Evolutionary conservation across 768 basidiomycete genomes (phyloP).

Genomic region (Galerina marginata): DNA sequence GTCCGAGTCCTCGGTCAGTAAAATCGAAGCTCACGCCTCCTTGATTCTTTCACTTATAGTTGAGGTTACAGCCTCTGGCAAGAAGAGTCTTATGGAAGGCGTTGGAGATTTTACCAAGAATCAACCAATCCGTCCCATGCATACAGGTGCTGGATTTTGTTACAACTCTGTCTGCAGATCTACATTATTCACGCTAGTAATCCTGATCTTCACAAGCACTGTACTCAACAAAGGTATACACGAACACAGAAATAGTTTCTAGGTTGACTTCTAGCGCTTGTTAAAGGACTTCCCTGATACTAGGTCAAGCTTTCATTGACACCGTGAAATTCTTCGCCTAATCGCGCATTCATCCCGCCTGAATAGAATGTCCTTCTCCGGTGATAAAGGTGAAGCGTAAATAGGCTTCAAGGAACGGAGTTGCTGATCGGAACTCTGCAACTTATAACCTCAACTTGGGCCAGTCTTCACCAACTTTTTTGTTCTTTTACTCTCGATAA

Average conservation of each 20-base stretch:
- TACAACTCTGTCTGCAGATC: no score
- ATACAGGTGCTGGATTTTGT: no score
- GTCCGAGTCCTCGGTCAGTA: constrained; percentile 8
- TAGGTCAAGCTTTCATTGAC: constrained; percentile 5
- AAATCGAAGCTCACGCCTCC: neutral
- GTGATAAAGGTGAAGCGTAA: neutral
- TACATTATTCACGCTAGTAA: no score
- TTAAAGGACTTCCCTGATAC: neutral
- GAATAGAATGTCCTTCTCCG: constrained; percentile 7
- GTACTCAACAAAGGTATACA: neutral
- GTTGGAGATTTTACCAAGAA: no score
- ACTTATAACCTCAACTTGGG: neutral
- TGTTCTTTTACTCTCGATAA: neutral
- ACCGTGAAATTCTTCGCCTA: neutral
- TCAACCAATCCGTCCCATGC: no score
- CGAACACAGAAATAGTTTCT: neutral
- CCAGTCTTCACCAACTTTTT: neutral
- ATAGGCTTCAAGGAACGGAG: neutral
- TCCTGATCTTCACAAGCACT: no score
- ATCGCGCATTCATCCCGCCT: constrained; percentile 4
- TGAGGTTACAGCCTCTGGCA: neutral
- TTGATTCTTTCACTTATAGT: neutral
- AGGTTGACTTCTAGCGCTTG: neutral
- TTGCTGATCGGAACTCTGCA: constrained; percentile 7
- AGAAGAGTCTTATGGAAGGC: neutral